These are phyloP conservation scores for Rhodotorula sp. DNA, from an alignment of 1,284 basidiomycete species.

Conservation along the genomic window DNA sequence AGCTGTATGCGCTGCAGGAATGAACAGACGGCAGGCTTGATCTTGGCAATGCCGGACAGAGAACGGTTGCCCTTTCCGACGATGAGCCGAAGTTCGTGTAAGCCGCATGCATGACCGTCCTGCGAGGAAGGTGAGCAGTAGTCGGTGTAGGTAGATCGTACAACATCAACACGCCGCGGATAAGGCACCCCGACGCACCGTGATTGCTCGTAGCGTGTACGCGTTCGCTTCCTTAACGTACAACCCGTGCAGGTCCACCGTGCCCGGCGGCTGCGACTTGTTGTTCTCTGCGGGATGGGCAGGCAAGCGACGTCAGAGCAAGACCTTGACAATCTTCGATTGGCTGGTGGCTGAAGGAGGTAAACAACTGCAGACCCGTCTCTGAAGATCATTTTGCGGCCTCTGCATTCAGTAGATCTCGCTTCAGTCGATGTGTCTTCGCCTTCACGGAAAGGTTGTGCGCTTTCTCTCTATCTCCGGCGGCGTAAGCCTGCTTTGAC, in stretches of 20 bases:
- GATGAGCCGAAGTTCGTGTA: constrained; percentile 53
- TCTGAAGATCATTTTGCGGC: constrained; percentile 84
- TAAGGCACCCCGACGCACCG: neutral
- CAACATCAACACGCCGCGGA: no score
- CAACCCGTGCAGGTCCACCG: constrained; percentile 75
- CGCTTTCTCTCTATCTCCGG: constrained; percentile 72
- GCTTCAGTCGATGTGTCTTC: constrained; percentile 72
- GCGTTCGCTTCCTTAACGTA: constrained; percentile 75
- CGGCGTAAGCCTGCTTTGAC: constrained; percentile 65
- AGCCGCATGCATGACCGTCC: constrained; percentile 4
- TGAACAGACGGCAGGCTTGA: constrained; percentile 83
- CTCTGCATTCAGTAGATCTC: constrained; percentile 77
- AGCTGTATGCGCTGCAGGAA: constrained; percentile 79
- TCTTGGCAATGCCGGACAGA: constrained; percentile 71
- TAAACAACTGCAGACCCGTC: constrained; percentile 53
- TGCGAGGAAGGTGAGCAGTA: constrained; percentile 11
- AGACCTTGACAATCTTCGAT: neutral
- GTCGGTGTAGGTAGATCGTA: fast-evolving
- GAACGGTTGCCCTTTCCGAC: constrained; percentile 84
- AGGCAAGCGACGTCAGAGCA: neutral
- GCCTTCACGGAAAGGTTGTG: constrained; percentile 81
- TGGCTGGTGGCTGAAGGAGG: neutral
- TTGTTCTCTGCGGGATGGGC: constrained; percentile 67
- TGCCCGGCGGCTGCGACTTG: constrained; percentile 65
- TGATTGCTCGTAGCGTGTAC: constrained; percentile 45